A percentile compares a stretch with the other conserved stretches of the same genome.
Evolutionary conservation across 768 basidiomycete species (phyloP).

Genomic region (Kwoniella europaea): DNA sequence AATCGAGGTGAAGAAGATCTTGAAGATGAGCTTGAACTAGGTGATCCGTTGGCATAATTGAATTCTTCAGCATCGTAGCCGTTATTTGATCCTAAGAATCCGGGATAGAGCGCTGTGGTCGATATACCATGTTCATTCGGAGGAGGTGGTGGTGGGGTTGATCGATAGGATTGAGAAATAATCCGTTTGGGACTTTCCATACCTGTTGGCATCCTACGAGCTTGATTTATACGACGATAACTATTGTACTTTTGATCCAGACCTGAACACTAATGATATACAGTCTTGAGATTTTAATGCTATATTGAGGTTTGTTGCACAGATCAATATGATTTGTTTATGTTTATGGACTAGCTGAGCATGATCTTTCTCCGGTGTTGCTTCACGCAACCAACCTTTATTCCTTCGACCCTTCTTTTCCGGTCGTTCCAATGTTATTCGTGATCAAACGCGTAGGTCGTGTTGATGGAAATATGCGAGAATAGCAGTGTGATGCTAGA

Average conservation of each 20-base stretch:
- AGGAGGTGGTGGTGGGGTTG: conserved; percentile 14
- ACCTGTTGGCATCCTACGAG: conserved; percentile 1
- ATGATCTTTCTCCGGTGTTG: not conserved
- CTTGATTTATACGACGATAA: not conserved
- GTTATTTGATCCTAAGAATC: conserved; percentile 11
- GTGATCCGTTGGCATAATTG: not conserved
- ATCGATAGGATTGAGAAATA: not conserved
- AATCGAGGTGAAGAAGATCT: conserved; percentile 14
- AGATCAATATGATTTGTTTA: not conserved
- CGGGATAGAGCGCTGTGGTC: conserved; percentile 8
- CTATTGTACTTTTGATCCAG: too few species aligned
- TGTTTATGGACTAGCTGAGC: not conserved
- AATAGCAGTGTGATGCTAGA: not conserved
- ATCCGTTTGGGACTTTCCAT: not conserved
- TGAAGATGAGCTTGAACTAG: conserved; percentile 14
- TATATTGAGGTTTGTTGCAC: not conserved
- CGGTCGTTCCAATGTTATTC: not conserved
- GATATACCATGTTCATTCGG: not conserved
- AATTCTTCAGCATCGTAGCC: conserved; percentile 4
- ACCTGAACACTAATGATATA: not conserved
- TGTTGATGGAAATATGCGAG: not conserved
- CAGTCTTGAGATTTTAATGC: not conserved
- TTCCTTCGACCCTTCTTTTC: not conserved
- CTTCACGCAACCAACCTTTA: not conserved
- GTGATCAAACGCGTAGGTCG: conserved; percentile 3